A percentile compares a stretch with the other conserved stretches of the same genome.
Conservation (phyloP, 345 rosid genomes). For the Boechera stricta region DNA sequence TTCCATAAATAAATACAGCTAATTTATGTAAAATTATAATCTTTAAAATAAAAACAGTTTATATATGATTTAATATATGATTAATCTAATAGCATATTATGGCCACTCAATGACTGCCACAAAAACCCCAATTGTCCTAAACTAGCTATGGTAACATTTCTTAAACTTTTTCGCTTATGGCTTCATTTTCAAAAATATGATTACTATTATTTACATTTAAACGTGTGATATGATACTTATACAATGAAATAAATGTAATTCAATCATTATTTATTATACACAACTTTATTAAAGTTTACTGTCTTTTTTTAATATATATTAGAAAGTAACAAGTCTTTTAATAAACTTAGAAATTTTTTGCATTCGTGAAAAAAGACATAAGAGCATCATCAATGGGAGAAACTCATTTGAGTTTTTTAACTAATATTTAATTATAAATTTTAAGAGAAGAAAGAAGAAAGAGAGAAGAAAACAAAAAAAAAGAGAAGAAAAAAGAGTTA, state of each 20-base stretch:
- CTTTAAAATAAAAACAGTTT: too few species aligned
- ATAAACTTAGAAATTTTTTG: constrained; percentile 10
- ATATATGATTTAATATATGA: too few species aligned
- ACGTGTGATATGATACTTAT: background rate
- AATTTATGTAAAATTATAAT: too few species aligned
- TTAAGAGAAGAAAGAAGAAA: too few species aligned
- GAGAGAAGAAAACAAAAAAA: too few species aligned
- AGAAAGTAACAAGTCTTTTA: background rate
- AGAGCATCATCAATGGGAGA: constrained; percentile 39
- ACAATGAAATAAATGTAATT: background rate
- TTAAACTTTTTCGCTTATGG: background rate
- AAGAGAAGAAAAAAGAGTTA: too few species aligned
- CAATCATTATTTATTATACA: background rate
- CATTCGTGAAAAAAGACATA: constrained; percentile 40
- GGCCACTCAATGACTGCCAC: too few species aligned
- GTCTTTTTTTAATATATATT: background rate
- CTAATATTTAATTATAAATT: too few species aligned
- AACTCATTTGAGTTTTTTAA: too few species aligned
- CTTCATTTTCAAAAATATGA: background rate
- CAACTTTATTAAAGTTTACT: background rate
- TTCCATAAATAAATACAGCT: too few species aligned
- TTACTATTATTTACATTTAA: background rate
- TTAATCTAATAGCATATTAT: too few species aligned
- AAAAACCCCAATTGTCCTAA: constrained; percentile 33
- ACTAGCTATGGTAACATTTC: constrained; percentile 40